Conservation (phyloP, 768 basidiomycete species). For the Suillus spraguei region DNA sequence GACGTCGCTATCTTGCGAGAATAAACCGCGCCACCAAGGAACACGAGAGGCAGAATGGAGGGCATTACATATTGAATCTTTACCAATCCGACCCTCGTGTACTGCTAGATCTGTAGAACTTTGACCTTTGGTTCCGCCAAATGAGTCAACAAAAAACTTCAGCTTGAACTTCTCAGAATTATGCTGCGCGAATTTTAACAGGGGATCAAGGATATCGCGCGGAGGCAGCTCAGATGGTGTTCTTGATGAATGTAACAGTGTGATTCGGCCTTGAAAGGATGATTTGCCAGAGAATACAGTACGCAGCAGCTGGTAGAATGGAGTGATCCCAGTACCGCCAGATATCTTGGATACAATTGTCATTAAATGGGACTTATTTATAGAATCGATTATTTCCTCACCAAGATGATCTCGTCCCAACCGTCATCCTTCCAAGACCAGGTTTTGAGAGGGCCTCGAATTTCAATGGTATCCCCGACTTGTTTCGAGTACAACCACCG, state of each 20-base stretch:
- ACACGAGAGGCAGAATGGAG: conserved; percentile 33
- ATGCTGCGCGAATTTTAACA: conserved; percentile 47
- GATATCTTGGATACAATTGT: conserved; percentile 60
- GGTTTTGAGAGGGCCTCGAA: conserved; percentile 75
- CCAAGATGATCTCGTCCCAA: conserved; percentile 86
- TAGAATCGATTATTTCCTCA: conserved; percentile 28
- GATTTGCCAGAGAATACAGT: conserved; percentile 42
- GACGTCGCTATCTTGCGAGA: conserved; percentile 11
- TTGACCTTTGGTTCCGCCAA: conserved; percentile 21
- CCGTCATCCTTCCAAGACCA: conserved; percentile 57
- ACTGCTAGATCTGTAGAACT: conserved; percentile 26
- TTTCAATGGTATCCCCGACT: conserved; percentile 67
- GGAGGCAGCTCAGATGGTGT: conserved; percentile 70
- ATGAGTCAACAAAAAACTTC: conserved; percentile 63
- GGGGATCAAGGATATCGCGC: conserved; percentile 54
- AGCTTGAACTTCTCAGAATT: conserved; percentile 60
- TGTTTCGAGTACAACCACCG: conserved; percentile 78
- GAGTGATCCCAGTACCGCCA: conserved; percentile 86
- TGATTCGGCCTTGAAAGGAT: conserved; percentile 55
- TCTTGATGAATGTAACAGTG: conserved; percentile 71
- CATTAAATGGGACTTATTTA: background rate
- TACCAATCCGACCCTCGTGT: conserved; percentile 57
- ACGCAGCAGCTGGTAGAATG: conserved; percentile 79
- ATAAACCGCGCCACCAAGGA: conserved; percentile 35
- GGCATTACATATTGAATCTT: conserved; percentile 45